Percentiles rank a stretch among this genome's conserved stretches.
These are phyloP conservation scores for Vicia sativa DNA, from an alignment of 306 rosid species.

Conservation along the genomic window DNA sequence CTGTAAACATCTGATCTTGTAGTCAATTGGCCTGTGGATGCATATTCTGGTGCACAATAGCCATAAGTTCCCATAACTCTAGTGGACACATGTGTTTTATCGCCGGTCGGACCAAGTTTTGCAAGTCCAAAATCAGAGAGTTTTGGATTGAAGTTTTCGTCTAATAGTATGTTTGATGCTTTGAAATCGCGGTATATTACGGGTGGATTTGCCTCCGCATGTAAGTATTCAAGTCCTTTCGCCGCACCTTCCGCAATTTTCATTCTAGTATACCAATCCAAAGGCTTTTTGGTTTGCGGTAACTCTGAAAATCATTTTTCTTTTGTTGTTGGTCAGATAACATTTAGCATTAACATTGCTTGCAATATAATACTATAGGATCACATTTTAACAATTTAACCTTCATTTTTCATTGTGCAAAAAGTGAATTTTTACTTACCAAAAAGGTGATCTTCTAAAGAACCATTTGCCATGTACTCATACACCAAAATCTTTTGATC, in stretches of 20 bases:
- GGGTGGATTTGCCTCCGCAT: constrained; percentile 78
- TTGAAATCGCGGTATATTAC: constrained; percentile 92
- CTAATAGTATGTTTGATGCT: constrained; percentile 83
- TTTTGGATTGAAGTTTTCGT: constrained; percentile 74
- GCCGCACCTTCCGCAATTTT: constrained; percentile 92
- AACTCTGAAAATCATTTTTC: constrained; percentile 51
- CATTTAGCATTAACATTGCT: background rate
- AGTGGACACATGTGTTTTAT: constrained; percentile 85
- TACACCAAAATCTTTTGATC: constrained; percentile 84
- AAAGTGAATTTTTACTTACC: constrained; percentile 56
- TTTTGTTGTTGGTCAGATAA: constrained; percentile 30
- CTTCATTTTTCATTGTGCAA: background rate
- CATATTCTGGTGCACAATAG: constrained; percentile 96
- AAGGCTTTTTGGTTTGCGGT: constrained; percentile 44
- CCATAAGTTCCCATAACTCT: constrained; percentile 99
- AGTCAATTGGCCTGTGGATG: constrained; percentile 74
- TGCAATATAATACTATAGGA: background rate
- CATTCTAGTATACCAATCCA: constrained; percentile 85
- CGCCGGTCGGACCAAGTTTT: constrained; percentile 91
- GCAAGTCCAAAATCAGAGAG: constrained; percentile 96
- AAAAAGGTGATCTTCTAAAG: constrained; percentile 88
- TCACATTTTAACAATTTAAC: no score
- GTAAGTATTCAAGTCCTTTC: constrained; percentile 83
- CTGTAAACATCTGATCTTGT: constrained; percentile 85
- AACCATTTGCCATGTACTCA: constrained; percentile 83